Evolutionary conservation across 768 basidiomycete genomes (phyloP), one percentile per base, ranked within the genome.

Genomic region (Hypholoma fasciculare): DNA sequence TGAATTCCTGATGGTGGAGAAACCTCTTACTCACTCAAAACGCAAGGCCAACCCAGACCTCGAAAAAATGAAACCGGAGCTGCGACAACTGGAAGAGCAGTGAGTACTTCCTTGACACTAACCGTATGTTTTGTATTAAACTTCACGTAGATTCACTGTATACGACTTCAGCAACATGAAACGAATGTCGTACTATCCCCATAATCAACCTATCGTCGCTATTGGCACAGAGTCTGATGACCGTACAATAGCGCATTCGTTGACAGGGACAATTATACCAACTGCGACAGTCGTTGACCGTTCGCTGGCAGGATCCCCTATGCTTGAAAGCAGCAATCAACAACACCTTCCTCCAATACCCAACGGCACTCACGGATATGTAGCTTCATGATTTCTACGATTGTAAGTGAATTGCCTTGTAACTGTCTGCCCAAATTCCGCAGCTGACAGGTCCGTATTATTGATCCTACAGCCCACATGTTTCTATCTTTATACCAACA

Each of bases 1-100:
- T 70, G 97, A 99, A 71, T 90, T 98, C 67, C 73, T 99, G 67
- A 85, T 98, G 82, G 96, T 96, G 52, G 96, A 98, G 75, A 98
- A 98, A 71, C 96, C 96, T n/a, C 76, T 98, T 55, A 97, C 94
- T 56, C 94, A 96, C 61, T 81, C 90, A 46, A 97, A 94, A 72
- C 88, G 97, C 37, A 98, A 96, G 69, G 87, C 85, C 34, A 91
- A 94, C 62, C 78, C 83, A 34, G 93, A 97, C 74, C 70, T 92
- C 11, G 91, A 92, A 63, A 90, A 89, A 71, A 85, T 98, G 81
- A 92, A 89, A 68, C 89, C 94, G 19, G 97, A 98, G 70, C 81
- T 93, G 71, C 84, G 95, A 60, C 85, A 93, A 72, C 83, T 98
- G 61, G 96, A 98, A 72, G 94, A 98, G 71, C 92, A 95, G 92